A percentile compares a stretch with the other conserved stretches of the same genome.
Conservation (phyloP, 306 rosid species). For the Hippophae gyantsensis region DNA sequence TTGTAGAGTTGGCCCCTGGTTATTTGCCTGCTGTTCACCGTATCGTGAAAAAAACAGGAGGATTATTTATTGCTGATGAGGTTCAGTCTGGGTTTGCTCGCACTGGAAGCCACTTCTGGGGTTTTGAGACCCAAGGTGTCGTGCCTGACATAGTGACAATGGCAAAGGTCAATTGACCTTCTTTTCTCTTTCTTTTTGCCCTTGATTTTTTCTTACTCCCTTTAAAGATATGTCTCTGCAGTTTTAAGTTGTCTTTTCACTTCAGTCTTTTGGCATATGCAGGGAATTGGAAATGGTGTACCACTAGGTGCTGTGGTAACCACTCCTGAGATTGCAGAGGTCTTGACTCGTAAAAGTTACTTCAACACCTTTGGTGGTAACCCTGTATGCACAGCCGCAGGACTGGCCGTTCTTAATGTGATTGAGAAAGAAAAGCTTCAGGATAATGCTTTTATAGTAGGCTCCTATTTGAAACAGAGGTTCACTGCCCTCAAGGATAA, state of each 20-base stretch:
- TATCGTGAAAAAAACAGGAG: constrained; percentile 66
- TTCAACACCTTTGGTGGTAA: constrained; percentile 94
- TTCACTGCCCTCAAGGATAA: constrained; percentile 53
- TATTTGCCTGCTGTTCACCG: constrained; percentile 63
- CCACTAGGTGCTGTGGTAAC: constrained; percentile 97
- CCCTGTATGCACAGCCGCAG: constrained; percentile 89
- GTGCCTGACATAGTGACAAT: constrained; percentile 90
- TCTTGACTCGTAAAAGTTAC: constrained; percentile 61
- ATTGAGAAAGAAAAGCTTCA: constrained; percentile 87
- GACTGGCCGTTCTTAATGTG: constrained; percentile 76
- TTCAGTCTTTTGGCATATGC: constrained; percentile 20
- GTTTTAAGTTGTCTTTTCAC: neutral
- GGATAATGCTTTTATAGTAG: constrained; percentile 66
- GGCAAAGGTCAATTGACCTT: constrained; percentile 57
- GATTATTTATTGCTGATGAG: constrained; percentile 90
- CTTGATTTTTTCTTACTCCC: neutral
- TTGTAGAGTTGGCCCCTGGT: constrained; percentile 82
- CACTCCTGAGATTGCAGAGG: constrained; percentile 82
- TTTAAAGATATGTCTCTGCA: neutral
- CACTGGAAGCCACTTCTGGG: constrained; percentile 91
- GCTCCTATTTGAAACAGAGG: constrained; percentile 61
- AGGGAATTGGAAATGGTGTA: constrained; percentile 97
- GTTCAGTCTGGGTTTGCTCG: constrained; percentile 86
- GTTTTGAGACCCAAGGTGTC: constrained; percentile 84
- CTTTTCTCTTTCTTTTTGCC: neutral